Percentiles rank a stretch among this genome's conserved stretches.
These are phyloP conservation scores for Xylaria grammica DNA, from an alignment of 495 filamentous ascomycete genomes.

Conservation along the genomic window DNA sequence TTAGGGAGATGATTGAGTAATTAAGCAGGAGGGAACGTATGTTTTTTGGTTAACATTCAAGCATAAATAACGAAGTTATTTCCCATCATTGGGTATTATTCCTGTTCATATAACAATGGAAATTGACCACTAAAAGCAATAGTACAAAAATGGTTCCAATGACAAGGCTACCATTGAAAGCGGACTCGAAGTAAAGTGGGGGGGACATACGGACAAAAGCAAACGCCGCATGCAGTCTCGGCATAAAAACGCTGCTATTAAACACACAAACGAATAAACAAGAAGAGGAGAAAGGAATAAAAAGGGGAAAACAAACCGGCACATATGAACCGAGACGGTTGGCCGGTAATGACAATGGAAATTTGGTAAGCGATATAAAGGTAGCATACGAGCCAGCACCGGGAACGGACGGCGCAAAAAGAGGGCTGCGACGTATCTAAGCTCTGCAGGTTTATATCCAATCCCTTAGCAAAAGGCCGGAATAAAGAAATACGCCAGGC, in stretches of 20 bases:
- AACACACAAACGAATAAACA: no score
- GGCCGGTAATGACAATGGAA: not conserved
- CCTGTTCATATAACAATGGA: no score
- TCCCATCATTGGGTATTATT: no score
- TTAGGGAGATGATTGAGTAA: not conserved
- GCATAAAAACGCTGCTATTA: not conserved
- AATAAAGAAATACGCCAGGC: not conserved
- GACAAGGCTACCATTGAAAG: not conserved
- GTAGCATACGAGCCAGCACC: not conserved
- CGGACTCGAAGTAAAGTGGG: not conserved
- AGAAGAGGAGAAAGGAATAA: no score
- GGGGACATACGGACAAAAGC: no score
- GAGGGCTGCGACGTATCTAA: not conserved
- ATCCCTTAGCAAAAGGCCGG: not conserved
- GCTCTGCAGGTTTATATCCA: not conserved
- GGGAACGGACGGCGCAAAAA: not conserved
- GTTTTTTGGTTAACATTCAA: no score
- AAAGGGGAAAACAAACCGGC: not conserved
- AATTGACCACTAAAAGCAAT: no score
- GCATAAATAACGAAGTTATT: no score
- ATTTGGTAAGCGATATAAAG: not conserved
- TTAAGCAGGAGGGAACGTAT: not conserved
- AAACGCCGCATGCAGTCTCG: not conserved
- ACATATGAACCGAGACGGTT: not conserved
- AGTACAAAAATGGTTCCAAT: not conserved